phyloP scores from a whole-genome alignment of 2,329 filamentous ascomycete genomes.

The Sclerotinia spermophila region DNA sequence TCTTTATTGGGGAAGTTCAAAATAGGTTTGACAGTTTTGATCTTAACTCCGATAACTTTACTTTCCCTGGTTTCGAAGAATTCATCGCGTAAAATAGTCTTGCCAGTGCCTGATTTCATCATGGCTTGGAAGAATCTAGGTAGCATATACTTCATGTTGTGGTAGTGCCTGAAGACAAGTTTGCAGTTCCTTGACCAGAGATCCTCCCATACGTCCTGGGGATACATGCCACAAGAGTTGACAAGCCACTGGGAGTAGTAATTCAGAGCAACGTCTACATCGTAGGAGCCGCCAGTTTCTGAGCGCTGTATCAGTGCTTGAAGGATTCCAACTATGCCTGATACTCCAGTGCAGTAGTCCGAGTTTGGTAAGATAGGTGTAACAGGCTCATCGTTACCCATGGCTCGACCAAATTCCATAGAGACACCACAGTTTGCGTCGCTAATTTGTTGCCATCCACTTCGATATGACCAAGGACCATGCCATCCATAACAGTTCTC shows the following conservation, averaged over 20 bases:
- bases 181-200: not conserved
- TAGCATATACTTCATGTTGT: not conserved
- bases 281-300: constrained; percentile 41
- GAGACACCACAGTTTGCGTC: constrained; percentile 43
- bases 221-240: constrained; percentile 32
- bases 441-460: constrained; percentile 50
- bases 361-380: constrained; percentile 45
- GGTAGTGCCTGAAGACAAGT: not conserved
- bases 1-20: not conserved
- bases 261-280: constrained; percentile 42
- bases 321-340: constrained; percentile 42
- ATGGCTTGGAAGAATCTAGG: not conserved
- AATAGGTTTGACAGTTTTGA: not conserved
- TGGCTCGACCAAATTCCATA: constrained; percentile 45
- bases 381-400: constrained; percentile 44
- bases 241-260: constrained; percentile 45
- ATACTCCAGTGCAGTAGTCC: constrained; percentile 45
- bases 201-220: not conserved
- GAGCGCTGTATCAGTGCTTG: constrained; percentile 42
- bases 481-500: constrained; percentile 47
- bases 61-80: not conserved
- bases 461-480: constrained; percentile 44
- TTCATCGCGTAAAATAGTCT: not conserved
- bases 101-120: not conserved
- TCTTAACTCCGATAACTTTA: not conserved